These are phyloP conservation scores for Talaromyces sp. DNA, from an alignment of 2,329 filamentous ascomycete genomes.

Conservation along the genomic window DNA sequence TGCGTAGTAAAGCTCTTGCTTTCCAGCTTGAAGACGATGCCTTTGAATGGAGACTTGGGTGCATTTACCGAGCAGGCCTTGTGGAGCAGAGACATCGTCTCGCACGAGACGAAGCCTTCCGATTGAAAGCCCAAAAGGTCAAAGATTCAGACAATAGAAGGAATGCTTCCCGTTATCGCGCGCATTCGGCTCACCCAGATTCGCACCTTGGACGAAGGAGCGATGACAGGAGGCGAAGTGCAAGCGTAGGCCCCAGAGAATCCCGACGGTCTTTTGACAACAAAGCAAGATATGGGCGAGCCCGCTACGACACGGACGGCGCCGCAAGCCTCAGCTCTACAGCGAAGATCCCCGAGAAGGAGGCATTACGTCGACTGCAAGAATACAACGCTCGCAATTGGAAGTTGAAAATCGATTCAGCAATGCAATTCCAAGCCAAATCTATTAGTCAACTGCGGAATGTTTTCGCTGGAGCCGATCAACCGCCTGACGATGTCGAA, in stretches of 20 bases:
- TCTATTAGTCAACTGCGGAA: constrained; percentile 74
- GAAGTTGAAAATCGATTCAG: constrained; percentile 82
- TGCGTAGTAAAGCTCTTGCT: constrained; percentile 74
- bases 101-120: constrained; percentile 84
- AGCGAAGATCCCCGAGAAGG: constrained; percentile 66
- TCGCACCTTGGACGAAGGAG: constrained; percentile 35
- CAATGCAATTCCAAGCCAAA: constrained; percentile 62
- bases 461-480: constrained; percentile 76
- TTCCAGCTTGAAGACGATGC: constrained; percentile 94
- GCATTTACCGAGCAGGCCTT: constrained; percentile 86
- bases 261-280: constrained; percentile 16
- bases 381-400: constrained; percentile 82
- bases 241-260: constrained; percentile 48
- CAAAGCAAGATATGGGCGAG: constrained; percentile 27
- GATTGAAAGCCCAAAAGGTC: constrained; percentile 79
- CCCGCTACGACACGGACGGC: constrained; percentile 73
- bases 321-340: constrained; percentile 66
- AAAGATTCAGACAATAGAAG: constrained; percentile 59
- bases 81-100: constrained; percentile 86
- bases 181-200: constrained; percentile 47
- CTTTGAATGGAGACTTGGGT: constrained; percentile 94
- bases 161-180: constrained; percentile 47
- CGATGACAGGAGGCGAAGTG: constrained; percentile 45
- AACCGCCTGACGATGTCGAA: constrained; percentile 73
- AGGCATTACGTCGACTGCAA: constrained; percentile 71